Conservation (phyloP, 164 flowering plant genomes). For the Taxillus chinensis region DNA sequence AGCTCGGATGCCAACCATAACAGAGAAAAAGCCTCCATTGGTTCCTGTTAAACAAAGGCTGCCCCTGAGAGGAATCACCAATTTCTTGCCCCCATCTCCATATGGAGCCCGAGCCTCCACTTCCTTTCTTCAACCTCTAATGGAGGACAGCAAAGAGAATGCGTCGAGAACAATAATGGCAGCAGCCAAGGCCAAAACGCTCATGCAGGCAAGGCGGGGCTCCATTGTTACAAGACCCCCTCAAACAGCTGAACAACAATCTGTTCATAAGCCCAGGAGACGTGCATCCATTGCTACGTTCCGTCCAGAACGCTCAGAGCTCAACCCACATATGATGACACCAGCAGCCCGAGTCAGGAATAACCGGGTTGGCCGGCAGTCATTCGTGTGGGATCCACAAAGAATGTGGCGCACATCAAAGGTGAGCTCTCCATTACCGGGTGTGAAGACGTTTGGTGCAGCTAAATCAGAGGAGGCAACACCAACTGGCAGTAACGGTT, state of each 20-base stretch:
- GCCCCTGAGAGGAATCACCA: constrained; percentile 61
- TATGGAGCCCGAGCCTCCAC: constrained; percentile 22
- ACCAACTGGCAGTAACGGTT: constrained; percentile 34
- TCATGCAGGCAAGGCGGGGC: constrained; percentile 41
- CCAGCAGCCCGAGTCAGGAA: constrained; percentile 13
- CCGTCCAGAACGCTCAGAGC: constrained; percentile 23
- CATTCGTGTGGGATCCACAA: constrained; percentile 45
- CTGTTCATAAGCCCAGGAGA: constrained; percentile 42
- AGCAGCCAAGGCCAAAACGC: constrained; percentile 16
- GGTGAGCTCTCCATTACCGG: constrained; percentile 36
- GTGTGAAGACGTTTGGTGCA: constrained; percentile 14
- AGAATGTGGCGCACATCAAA: constrained; percentile 42
- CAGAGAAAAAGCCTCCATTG: constrained; percentile 67
- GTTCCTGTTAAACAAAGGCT: constrained; percentile 44
- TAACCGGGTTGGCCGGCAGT: constrained; percentile 26
- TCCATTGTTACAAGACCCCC: constrained; percentile 53
- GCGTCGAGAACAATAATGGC: constrained; percentile 22
- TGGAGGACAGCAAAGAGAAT: constrained; percentile 43
- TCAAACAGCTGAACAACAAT: constrained; percentile 18
- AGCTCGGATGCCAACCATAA: constrained; percentile 15
- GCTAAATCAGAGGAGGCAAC: constrained; percentile 30
- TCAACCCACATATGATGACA: constrained; percentile 24
- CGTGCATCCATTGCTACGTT: constrained; percentile 67
- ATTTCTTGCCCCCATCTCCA: constrained; percentile 42
- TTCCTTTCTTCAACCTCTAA: constrained; percentile 7